Evolutionary conservation across 2,329 filamentous ascomycete genomes (phyloP).

Genomic region (Paramyrothecium sp.): DNA sequence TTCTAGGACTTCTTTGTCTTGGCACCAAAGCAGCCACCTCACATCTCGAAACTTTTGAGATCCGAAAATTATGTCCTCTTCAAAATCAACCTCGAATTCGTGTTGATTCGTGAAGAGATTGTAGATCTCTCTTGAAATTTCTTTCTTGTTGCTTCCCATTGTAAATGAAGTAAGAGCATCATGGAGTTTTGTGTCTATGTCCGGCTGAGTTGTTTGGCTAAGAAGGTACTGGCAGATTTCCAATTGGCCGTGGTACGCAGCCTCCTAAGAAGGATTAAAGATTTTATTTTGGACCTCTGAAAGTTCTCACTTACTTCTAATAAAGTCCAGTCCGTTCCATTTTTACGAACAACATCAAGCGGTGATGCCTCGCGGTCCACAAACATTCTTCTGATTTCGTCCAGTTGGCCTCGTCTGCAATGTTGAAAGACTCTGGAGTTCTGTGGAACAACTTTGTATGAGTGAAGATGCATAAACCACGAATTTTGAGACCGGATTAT

Average conservation of each 20-base stretch:
- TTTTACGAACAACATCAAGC: not conserved
- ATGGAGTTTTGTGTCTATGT: not conserved
- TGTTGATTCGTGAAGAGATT: not conserved
- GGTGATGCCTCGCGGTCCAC: not conserved
- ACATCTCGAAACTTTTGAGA: too few relatives aligned
- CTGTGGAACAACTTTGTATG: not conserved
- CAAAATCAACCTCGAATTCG: not conserved
- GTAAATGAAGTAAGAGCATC: not conserved
- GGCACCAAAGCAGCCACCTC: not conserved
- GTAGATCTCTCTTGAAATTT: not conserved
- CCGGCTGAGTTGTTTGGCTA: not conserved
- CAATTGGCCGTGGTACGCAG: not conserved
- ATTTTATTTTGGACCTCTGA: not conserved
- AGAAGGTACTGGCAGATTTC: not conserved
- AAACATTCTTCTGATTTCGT: not conserved
- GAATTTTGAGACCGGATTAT: not conserved
- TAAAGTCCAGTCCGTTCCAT: not conserved
- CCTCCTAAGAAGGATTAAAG: not conserved
- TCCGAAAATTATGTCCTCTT: not conserved
- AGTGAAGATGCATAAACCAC: not conserved
- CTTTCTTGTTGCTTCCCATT: not conserved
- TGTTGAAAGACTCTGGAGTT: not conserved
- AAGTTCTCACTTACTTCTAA: not conserved
- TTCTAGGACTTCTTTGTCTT: not conserved
- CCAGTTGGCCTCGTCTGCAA: not conserved